Base-by-base conservation (phyloP, 805 yeast genomes). In the Scheffersomyces ergatensis region DNA sequence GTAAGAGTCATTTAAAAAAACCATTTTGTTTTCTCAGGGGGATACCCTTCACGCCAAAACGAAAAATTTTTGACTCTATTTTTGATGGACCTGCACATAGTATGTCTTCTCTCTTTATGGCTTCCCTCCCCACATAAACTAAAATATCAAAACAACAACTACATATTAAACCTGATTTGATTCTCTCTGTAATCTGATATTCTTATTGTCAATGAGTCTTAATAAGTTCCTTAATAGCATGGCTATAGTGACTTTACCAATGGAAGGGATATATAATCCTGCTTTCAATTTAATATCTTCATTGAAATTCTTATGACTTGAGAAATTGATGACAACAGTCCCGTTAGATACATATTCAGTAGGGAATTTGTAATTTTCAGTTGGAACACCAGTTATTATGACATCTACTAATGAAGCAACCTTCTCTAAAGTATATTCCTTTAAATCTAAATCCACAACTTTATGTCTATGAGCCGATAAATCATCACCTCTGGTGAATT, bases 191-290 rank as follows among this genome's bases (percentile, higher is more conserved):
- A 40, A 23, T 43, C 68, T 52, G 27, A 55, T 54, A 37, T 51
- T 36, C 45, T 75, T 77, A 68, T 93, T 90, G 37, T 83, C 82
- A 48, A 85, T 78, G 49, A 93, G 71, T 50, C 99, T 78, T 43
- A 93, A 65, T 64, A 93, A 71, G 61, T 93, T 93, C 62, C 99
- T 80, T 63, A 93, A 68, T 32, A 93, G 68, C 97, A 93, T 93
- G 44, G 96, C 80, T 46, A 93, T 90, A 29, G 99, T 93, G 25
- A 93, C 98, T 63, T 93, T 93, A 14, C 99, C 99, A 23, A 89
- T 88, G 57, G 89, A 84, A 14, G 99, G 98, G 26, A 93, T 97
- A 58, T 92, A 93, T 33, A 93, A 69, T 1, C 96, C 83, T 5
- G 99, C 98, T 51, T 78, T 83, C 39, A 76, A 76, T 66, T 92